Percentiles rank a stretch among this genome's conserved stretches.
Conservation (phyloP, 148 eudicot genomes). For the Camellia sinensis region DNA sequence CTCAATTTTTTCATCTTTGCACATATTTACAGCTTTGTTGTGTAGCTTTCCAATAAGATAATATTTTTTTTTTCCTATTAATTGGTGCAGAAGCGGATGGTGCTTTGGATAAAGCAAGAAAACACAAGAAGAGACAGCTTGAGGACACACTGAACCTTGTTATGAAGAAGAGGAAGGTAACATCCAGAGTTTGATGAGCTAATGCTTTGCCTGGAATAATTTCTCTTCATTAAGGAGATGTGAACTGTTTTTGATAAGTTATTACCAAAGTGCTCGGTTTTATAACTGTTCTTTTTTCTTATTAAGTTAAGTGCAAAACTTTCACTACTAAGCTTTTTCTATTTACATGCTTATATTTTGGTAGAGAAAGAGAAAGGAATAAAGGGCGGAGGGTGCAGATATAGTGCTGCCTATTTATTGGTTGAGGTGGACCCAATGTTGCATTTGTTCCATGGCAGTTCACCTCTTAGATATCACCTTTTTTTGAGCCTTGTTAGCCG, state of each 20-base stretch:
- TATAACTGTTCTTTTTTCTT: too few species aligned
- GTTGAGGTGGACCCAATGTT: background rate
- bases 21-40: background rate
- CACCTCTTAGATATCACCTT: slow-evolving; percentile 3
- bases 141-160: slow-evolving; percentile 88
- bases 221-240: background rate
- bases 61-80: background rate
- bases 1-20: background rate
- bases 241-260: background rate
- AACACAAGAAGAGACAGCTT: slow-evolving; percentile 96
- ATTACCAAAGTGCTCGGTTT: background rate
- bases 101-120: slow-evolving; percentile 97
- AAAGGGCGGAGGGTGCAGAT: background rate
- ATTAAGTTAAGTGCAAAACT: too few species aligned
- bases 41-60: slow-evolving; percentile 3
- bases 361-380: background rate
- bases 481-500: background rate
- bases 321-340: too few species aligned
- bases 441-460: background rate
- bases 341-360: too few species aligned
- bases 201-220: background rate
- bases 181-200: background rate
- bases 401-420: background rate
- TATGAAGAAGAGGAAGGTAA: slow-evolving; percentile 83
- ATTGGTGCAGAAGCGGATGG: slow-evolving; percentile 87